Evolutionary conservation across 2,329 filamentous ascomycete species (phyloP).

Genomic region (Exophiala xenobiotica): DNA sequence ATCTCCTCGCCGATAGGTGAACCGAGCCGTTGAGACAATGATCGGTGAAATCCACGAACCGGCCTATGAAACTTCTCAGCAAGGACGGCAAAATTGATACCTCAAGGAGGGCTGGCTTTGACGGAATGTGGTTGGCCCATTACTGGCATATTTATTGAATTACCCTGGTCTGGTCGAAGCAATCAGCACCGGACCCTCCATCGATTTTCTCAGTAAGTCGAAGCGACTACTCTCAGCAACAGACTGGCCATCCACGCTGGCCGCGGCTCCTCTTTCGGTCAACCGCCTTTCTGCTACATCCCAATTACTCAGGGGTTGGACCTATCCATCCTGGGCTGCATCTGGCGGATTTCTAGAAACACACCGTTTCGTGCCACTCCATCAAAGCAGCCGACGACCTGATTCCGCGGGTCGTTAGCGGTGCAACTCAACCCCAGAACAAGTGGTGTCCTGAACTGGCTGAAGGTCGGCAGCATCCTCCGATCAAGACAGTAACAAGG

Average conservation of each 20-base stretch:
- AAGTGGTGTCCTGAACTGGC: background rate
- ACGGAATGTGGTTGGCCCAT: background rate
- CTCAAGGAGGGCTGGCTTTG: background rate
- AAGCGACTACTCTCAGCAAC: no score
- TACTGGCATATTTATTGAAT: background rate
- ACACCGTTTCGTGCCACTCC: constrained; percentile 2
- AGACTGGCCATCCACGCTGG: no score
- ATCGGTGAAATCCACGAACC: background rate
- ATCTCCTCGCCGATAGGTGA: background rate
- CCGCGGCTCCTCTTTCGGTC: no score
- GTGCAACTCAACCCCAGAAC: background rate
- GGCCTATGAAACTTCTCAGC: background rate
- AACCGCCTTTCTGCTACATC: no score
- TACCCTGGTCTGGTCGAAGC: background rate
- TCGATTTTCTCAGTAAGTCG: background rate
- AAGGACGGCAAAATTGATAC: background rate
- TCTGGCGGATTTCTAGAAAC: background rate
- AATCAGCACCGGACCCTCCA: background rate
- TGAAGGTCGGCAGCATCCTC: background rate
- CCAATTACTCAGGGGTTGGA: no score
- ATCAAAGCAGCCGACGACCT: background rate
- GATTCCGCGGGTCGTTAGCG: background rate
- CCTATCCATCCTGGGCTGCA: no score
- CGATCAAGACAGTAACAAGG: background rate
- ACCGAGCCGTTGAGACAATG: background rate